phyloP scores from a whole-genome alignment of 805 yeast genomes.

The Spencermartinsiella europaea region DNA sequence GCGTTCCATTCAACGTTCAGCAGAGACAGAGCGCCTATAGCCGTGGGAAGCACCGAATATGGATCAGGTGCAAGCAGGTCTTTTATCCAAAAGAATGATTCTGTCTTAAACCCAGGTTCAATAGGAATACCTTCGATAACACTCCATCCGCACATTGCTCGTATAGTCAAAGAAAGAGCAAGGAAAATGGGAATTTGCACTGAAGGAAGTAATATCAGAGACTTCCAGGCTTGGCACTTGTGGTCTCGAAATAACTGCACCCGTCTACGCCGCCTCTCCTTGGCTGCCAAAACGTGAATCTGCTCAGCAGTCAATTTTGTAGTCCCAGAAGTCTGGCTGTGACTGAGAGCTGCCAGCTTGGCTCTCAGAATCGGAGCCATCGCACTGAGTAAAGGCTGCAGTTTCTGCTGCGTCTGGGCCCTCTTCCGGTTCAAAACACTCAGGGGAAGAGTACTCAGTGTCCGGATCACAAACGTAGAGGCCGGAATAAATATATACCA shows the following conservation, averaged over 20 bases:
- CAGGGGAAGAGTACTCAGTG: conserved; percentile 68
- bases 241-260: conserved; percentile 60
- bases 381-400: conserved; percentile 68
- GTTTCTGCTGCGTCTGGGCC: conserved; percentile 60
- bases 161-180: conserved; percentile 58
- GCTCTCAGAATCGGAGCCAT: conserved; percentile 68
- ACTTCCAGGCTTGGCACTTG: conserved; percentile 76
- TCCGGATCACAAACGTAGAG: conserved; percentile 60
- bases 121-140: conserved; percentile 29
- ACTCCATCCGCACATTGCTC: conserved; percentile 62
- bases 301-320: conserved; percentile 65
- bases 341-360: conserved; percentile 41
- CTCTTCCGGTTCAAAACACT: conserved; percentile 68
- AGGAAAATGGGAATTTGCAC: conserved; percentile 89
- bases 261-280: conserved; percentile 75
- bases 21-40: conserved; percentile 64
- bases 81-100: conserved; percentile 57
- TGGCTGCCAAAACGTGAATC: conserved; percentile 64
- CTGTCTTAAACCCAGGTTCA: conserved; percentile 34
- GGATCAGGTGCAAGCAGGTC: conserved; percentile 61
- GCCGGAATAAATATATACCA: conserved; percentile 82
- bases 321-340: conserved; percentile 26
- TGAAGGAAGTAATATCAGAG: conserved; percentile 58
- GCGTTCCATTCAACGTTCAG: conserved; percentile 83
- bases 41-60: conserved; percentile 58